Percentiles rank a stretch among this genome's conserved stretches.
These are phyloP conservation scores for Yamadazyma kanchanaburiensis DNA, from an alignment of 1,139 yeast species.

Conservation along the genomic window DNA sequence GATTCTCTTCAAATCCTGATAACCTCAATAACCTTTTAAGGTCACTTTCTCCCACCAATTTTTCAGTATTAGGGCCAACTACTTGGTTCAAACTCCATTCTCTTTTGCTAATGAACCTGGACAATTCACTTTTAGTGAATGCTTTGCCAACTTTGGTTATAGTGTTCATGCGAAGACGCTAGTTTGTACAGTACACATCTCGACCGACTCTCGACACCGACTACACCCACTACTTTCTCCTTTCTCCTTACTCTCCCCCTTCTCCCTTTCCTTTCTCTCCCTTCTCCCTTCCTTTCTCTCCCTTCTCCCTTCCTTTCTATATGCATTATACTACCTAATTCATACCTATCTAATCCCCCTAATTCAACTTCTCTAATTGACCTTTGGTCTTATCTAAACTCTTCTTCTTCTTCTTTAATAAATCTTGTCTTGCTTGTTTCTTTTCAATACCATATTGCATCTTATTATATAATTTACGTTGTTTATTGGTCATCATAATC, in stretches of 20 bases:
- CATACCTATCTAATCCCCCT: too few relatives aligned
- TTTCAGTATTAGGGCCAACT: slow-evolving; percentile 5
- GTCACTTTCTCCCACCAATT: slow-evolving; percentile 9
- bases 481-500: slow-evolving; percentile 98
- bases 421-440: slow-evolving; percentile 76
- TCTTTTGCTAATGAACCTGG: background rate
- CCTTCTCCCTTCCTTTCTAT: background rate
- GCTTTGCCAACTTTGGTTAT: too few relatives aligned
- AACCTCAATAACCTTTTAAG: slow-evolving; percentile 34
- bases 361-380: slow-evolving; percentile 41
- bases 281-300: too few relatives aligned
- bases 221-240: too few relatives aligned
- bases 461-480: slow-evolving; percentile 89
- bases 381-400: slow-evolving; percentile 68
- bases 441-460: slow-evolving; percentile 90
- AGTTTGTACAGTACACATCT: too few relatives aligned
- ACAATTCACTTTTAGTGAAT: background rate
- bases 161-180: too few relatives aligned
- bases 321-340: slow-evolving; percentile 5
- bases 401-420: slow-evolving; percentile 73
- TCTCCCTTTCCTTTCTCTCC: too few relatives aligned
- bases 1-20: slow-evolving; percentile 40
- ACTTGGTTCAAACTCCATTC: slow-evolving; percentile 1
- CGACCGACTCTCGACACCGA: too few relatives aligned
- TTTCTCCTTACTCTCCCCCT: too few relatives aligned